Base-by-base conservation (phyloP, 2,329 filamentous ascomycete species). In the Fusarium luffae region DNA sequence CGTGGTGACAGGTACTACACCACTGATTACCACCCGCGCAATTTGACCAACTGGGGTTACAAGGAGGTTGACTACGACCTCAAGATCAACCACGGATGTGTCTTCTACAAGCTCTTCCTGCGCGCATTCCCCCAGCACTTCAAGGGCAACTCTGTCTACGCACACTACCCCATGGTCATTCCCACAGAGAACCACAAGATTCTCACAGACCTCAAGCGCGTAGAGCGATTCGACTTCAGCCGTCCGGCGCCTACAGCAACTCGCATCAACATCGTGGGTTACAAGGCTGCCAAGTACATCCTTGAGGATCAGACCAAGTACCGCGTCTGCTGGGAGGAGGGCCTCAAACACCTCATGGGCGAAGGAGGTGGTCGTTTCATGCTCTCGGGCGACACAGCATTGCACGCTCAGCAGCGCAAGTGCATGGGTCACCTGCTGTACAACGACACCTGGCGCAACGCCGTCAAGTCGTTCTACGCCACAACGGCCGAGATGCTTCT, bases 11-110 rank as follows among this genome's bases (percentile, higher is more conserved):
- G 93, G 21, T 91, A 93, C 81, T 94, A 94, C 81, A 94, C 92
- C 0, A 84, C 80, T n/a, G 92, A 95, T 78, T 94, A 92, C 77
- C 88, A 90, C 70, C 88, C 93, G 0, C 86, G 88, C 11, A 88
- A 89, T 71, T 80, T 97, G 48, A 97, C 93, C 2, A 94, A 93
- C 80, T 97, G 93, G 93, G 93, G 93, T 21, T 95, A 88, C 81
- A 88, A 89, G 57, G 91, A 93, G 76, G 91, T 88, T 5, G 85
- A 92, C 21, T 93, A 90, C 59, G 92, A 97, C 71, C 80, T 90
- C 23, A 88, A 86, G 62, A 80, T 95, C 69, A 92, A 96, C 79
- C 90, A 96, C 76, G 93, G 93, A 48, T 93, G 91, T 71, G 88
- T 94, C 14, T 92, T 95, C 79, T 94, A 94, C 84, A 97, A 96